A percentile compares a stretch with the other conserved stretches of the same genome.
phyloP scores from a whole-genome alignment of 2,329 filamentous ascomycete species.

The Aspergillus bombycis region DNA sequence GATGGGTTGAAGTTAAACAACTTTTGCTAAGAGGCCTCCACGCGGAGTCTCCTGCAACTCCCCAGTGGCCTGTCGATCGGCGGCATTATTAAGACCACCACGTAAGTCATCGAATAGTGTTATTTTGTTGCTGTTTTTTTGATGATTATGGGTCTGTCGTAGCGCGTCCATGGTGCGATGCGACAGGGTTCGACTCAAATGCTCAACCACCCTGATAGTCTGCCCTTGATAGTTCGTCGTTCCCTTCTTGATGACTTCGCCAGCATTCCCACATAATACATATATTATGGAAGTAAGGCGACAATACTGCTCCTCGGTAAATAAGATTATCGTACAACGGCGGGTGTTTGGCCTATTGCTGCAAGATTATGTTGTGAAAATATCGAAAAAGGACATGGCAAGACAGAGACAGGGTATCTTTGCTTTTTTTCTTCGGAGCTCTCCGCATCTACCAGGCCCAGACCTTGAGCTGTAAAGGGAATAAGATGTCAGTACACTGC shows the following conservation, averaged over 20 bases:
- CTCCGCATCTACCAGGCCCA: conserved; percentile 70
- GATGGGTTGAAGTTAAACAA: not conserved
- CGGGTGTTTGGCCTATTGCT: conserved; percentile 38
- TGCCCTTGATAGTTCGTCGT: conserved; percentile 11
- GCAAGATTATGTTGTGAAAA: conserved; percentile 34
- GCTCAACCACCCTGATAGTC: conserved; percentile 1
- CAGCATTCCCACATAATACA: conserved; percentile 25
- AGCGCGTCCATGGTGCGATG: conserved; percentile 11
- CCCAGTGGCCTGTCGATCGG: conserved; percentile 13
- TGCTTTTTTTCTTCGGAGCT: conserved; percentile 28
- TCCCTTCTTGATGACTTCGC: conserved; percentile 18
- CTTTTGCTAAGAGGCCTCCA: not conserved
- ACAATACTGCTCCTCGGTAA: conserved; percentile 29
- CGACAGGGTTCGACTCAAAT: conserved; percentile 1
- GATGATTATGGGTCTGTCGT: conserved; percentile 5
- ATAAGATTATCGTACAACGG: conserved; percentile 52
- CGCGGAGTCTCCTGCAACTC: conserved; percentile 22
- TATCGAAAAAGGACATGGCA: conserved; percentile 41
- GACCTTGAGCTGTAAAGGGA: conserved; percentile 70
- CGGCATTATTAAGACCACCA: conserved; percentile 23
- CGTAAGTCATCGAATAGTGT: conserved; percentile 21
- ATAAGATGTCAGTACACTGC: conserved; percentile 16
- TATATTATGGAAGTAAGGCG: conserved; percentile 33
- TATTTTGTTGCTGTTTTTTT: conserved; percentile 16
- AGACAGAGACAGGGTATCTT: conserved; percentile 42